These are phyloP conservation scores for Malus hybrid DNA, from an alignment of 331 rosid species.

Conservation along the genomic window DNA sequence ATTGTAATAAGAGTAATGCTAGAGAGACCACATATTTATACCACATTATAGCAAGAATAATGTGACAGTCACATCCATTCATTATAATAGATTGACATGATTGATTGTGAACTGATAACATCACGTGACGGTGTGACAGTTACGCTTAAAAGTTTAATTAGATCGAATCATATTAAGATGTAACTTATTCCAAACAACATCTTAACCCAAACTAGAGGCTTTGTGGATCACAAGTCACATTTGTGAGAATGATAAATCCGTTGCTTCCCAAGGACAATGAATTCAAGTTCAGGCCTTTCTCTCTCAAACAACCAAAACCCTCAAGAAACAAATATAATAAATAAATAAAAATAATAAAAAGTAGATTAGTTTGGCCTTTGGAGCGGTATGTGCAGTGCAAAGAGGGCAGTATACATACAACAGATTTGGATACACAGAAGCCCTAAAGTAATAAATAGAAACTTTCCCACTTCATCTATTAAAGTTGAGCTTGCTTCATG, in stretches of 20 bases:
- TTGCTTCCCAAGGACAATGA: not conserved
- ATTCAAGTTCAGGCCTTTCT: not conserved
- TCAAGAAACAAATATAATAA: not conserved
- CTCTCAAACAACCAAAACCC: not conserved
- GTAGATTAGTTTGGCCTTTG: not conserved
- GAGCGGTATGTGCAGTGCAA: not conserved
- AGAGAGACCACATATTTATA: no score
- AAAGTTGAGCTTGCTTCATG: not conserved
- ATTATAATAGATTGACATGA: no score
- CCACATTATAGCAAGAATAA: not conserved
- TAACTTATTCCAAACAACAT: not conserved
- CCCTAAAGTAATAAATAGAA: not conserved
- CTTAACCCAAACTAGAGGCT: not conserved
- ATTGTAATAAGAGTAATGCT: not conserved
- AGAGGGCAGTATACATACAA: not conserved
- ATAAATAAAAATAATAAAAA: not conserved
- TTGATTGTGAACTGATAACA: not conserved
- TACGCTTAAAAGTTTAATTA: no score
- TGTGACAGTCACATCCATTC: not conserved
- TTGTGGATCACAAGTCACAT: not conserved
- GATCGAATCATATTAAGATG: not conserved
- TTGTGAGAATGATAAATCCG: not conserved
- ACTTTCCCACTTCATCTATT: not conserved
- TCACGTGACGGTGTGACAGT: not conserved
- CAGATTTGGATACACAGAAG: not conserved